Base-by-base conservation (phyloP, 805 yeast genomes). In the Teunomyces aglyptinius region DNA sequence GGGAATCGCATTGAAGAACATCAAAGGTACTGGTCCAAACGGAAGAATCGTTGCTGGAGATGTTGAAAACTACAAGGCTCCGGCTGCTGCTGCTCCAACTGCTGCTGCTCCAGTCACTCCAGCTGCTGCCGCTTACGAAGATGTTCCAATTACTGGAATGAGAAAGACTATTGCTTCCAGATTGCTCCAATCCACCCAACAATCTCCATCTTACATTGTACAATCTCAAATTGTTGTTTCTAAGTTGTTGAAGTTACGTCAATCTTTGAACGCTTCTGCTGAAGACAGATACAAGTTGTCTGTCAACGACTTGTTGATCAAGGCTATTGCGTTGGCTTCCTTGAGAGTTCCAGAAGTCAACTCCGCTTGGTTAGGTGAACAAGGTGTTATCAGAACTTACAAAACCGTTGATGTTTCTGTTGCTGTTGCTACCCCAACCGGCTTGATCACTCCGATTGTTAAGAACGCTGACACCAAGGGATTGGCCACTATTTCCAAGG, bases 351-450 rank as follows among this genome's bases (percentile, higher is more conserved):
- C 99, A 51, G 90, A 85, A 56, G 96, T 84, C 55, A 94, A 94
- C 78, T 81, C 97, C 19, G 87, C 91, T 67, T 94, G 97, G 94
- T 79, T 94, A 61, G 96, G 85, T 66, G 71, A 78, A 33, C 86
- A 94, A 74, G 89, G 90, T 55, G 85, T 92, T 61, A 89, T 94
- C 57, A 88, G 99, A 77, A 91, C 87, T 74, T 94, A 82, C 81
- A 76, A 78, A 62, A 85, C 82, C 60, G 98, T 92, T 46, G 99
- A 94, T 64, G 96, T 94, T 47, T 90, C 98, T 19, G 97, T 92
- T 50, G 99, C 99, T 34, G 99, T 94, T 53, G 94, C 99, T 50
- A 94, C 99, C 15, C 97, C 98, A 67, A 82, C 96, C 43, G 99
- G 99, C 43, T 80, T 94, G 58, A 85, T 94, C 68, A 94, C 99